Evolutionary conservation across 1,284 basidiomycete species (phyloP).

Genomic region (Cryptococcus hybrid): DNA sequence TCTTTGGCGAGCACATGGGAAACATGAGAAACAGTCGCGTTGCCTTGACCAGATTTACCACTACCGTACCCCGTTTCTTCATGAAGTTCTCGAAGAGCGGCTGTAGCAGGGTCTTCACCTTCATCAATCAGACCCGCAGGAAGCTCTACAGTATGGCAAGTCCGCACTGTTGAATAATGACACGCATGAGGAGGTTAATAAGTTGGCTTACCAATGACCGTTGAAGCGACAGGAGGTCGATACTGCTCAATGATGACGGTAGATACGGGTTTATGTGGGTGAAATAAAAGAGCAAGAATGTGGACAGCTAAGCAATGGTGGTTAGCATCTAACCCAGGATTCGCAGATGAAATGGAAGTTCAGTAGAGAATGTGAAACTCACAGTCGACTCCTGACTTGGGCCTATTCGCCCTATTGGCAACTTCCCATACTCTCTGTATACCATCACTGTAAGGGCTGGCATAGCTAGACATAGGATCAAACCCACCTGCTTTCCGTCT

Average conservation of each 20-base stretch:
- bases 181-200: too few relatives aligned
- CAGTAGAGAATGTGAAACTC: constrained; percentile 12
- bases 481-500: constrained; percentile 65
- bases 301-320: constrained; percentile 61
- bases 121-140: constrained; percentile 85
- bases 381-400: constrained; percentile 77
- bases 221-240: constrained; percentile 72
- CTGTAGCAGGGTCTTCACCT: constrained; percentile 65
- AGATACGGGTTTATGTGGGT: constrained; percentile 59
- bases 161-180: constrained; percentile 1
- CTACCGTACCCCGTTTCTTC: constrained; percentile 83
- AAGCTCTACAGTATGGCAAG: constrained; percentile 59
- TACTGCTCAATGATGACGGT: constrained; percentile 87
- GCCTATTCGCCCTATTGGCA: constrained; percentile 73
- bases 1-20: constrained; percentile 66
- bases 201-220: constrained; percentile 60
- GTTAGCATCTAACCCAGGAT: neutral
- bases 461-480: neutral
- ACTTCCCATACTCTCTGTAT: constrained; percentile 77
- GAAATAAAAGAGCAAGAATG: constrained; percentile 72
- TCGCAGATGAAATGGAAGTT: neutral
- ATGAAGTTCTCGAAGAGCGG: constrained; percentile 79
- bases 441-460: neutral
- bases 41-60: constrained; percentile 54
- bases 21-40: constrained; percentile 58